A percentile compares a stretch with the other conserved stretches of the same genome.
phyloP scores from a whole-genome alignment of 2,329 filamentous ascomycete genomes.

The Podosphaera fusca region DNA sequence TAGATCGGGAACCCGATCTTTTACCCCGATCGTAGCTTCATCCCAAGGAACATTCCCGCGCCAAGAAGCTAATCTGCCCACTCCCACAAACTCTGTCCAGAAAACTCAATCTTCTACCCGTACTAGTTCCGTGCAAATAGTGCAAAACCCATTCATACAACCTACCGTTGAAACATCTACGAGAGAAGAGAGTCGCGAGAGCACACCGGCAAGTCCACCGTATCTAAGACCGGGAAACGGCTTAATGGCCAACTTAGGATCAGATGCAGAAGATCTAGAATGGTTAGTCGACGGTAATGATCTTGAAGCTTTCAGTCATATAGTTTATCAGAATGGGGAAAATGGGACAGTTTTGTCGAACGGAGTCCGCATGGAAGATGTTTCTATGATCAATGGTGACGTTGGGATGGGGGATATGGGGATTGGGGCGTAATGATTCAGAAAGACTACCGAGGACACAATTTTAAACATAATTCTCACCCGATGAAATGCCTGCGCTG shows the following conservation, averaged over 20 bases:
- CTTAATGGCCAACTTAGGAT: constrained; percentile 26
- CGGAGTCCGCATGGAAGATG: neutral
- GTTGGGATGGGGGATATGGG: neutral
- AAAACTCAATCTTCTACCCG: constrained; percentile 22
- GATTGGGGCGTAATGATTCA: neutral
- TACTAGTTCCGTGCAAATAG: constrained; percentile 32
- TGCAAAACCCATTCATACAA: constrained; percentile 6
- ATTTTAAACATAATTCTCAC: too few species aligned
- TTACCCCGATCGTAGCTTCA: constrained; percentile 15
- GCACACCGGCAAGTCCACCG: constrained; percentile 32
- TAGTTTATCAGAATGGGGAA: constrained; percentile 12
- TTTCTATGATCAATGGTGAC: neutral
- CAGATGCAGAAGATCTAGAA: constrained; percentile 33
- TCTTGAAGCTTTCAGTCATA: constrained; percentile 16
- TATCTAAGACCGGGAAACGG: constrained; percentile 41
- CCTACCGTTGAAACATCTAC: constrained; percentile 4
- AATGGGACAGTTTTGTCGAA: neutral
- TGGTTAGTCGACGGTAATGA: constrained; percentile 34
- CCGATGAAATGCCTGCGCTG: too few species aligned
- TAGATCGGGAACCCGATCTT: constrained; percentile 5
- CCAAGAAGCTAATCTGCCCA: constrained; percentile 17
- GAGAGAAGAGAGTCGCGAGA: constrained; percentile 20
- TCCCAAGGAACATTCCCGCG: constrained; percentile 16
- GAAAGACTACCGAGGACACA: too few species aligned
- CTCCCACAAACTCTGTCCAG: constrained; percentile 19